Conservation (phyloP, 2,329 filamentous ascomycete species). For the Exophiala calicioides region DNA sequence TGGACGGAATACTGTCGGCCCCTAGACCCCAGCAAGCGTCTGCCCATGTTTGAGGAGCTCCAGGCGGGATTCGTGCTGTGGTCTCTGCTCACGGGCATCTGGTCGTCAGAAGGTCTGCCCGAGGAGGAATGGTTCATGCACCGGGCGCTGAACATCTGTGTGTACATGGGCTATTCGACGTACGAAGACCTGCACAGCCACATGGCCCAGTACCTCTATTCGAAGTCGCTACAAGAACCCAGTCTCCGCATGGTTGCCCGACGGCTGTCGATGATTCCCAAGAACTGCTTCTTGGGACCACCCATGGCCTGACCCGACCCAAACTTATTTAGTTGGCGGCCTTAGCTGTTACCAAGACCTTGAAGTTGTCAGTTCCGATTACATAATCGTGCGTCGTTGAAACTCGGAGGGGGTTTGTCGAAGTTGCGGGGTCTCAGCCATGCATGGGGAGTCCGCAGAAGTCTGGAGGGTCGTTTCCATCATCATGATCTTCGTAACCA, state of each 20-base stretch:
- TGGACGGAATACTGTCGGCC: constrained; percentile 22
- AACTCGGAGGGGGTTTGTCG: too few species aligned
- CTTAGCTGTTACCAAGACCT: too few species aligned
- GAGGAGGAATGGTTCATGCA: constrained; percentile 22
- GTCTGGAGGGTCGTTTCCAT: too few species aligned
- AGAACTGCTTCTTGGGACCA: too few species aligned
- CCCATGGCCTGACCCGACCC: too few species aligned
- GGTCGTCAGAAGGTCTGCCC: constrained; percentile 13
- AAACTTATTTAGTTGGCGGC: too few species aligned
- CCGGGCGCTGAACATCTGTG: constrained; percentile 23
- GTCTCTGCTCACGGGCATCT: constrained; percentile 17
- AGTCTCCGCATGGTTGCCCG: constrained; percentile 16
- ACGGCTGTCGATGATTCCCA: constrained; percentile 12
- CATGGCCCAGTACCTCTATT: constrained; percentile 26
- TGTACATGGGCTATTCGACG: constrained; percentile 19
- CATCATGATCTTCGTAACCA: too few species aligned
- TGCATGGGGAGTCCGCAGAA: too few species aligned
- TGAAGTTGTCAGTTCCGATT: too few species aligned
- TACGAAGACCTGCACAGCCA: constrained; percentile 26
- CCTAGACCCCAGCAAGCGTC: constrained; percentile 6
- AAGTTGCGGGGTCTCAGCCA: too few species aligned
- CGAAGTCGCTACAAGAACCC: constrained; percentile 19
- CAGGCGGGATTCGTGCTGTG: constrained; percentile 23
- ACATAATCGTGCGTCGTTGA: too few species aligned
- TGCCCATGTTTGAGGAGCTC: constrained; percentile 12